Conservation (phyloP, 208 protist species). For the Strigomonas culicis region DNA sequence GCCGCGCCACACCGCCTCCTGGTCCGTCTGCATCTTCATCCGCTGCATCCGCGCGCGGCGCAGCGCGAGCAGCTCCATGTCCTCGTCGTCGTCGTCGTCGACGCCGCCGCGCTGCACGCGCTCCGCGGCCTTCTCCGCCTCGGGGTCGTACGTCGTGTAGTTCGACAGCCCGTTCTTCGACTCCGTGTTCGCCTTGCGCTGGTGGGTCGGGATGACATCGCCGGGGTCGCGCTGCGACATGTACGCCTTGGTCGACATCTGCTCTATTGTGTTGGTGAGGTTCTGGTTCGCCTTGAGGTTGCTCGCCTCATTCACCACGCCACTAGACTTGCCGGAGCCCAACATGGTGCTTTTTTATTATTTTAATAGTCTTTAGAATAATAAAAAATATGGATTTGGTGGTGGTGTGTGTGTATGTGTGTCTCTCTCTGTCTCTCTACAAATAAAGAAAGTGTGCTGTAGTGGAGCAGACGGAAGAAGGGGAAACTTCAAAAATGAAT, state of each 20-base stretch:
- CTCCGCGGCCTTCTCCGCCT: conserved; percentile 41
- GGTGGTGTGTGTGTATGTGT: conserved; percentile 13
- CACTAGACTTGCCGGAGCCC: conserved; percentile 82
- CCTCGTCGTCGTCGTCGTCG: conserved; percentile 62
- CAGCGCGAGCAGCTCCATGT: conserved; percentile 71
- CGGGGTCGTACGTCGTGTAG: conserved; percentile 70
- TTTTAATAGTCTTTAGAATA: too few relatives aligned
- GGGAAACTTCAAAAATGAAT: not conserved
- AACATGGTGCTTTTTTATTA: conserved; percentile 42
- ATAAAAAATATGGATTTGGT: too few relatives aligned
- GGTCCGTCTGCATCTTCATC: conserved; percentile 49
- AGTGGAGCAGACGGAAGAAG: not conserved
- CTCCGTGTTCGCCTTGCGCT: conserved; percentile 22
- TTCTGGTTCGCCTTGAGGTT: conserved; percentile 90
- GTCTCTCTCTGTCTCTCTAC: not conserved
- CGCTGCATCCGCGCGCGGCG: conserved; percentile 59
- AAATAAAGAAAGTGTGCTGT: not conserved
- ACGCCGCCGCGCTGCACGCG: conserved; percentile 27
- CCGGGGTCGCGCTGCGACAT: conserved; percentile 50
- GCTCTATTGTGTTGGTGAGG: conserved; percentile 76
- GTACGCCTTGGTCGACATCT: conserved; percentile 78
- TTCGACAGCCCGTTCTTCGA: conserved; percentile 19
- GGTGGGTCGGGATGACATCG: conserved; percentile 86
- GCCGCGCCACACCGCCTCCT: conserved; percentile 75
- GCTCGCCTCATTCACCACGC: conserved; percentile 85